A percentile compares a stretch with the other conserved stretches of the same genome.
Evolutionary conservation across 1,284 basidiomycete species (phyloP).

Genomic region (Termitomyces sp.): DNA sequence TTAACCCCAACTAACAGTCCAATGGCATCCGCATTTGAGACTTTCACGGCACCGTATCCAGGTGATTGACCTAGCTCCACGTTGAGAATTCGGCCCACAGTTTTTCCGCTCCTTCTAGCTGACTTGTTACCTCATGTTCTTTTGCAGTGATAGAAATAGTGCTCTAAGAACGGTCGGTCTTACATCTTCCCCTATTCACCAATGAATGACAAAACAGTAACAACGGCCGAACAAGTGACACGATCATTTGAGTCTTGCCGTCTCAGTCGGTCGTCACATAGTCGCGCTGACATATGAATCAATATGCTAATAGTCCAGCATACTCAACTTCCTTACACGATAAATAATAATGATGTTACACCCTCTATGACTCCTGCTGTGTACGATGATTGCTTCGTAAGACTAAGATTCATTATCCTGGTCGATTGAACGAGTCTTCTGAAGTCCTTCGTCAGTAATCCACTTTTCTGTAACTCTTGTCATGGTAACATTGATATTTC

Average conservation of each 20-base stretch:
- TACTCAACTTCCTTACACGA: not conserved
- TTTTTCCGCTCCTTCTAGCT: not conserved
- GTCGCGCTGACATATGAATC: not conserved
- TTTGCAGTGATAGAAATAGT: not conserved
- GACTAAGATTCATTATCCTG: not conserved
- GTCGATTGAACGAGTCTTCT: not conserved
- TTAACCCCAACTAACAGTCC: not conserved
- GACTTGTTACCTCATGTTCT: not conserved
- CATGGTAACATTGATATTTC: conserved; percentile 4
- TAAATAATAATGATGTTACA: not conserved
- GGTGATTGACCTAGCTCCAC: not conserved
- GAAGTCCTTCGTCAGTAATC: not conserved
- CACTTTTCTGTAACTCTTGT: conserved; percentile 1
- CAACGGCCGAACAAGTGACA: not conserved
- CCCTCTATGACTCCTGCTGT: not conserved
- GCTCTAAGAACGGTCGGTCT: not conserved
- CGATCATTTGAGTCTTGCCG: not conserved
- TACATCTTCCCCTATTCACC: too few relatives aligned
- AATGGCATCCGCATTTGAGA: not conserved
- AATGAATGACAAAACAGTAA: too few relatives aligned
- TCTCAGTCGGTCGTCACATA: not conserved
- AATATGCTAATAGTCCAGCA: not conserved
- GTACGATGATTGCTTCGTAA: not conserved
- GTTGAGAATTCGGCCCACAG: not conserved
- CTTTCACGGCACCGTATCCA: not conserved